These are phyloP conservation scores for Trichoderma sp. DNA, from an alignment of 2,329 filamentous ascomycete species.

Conservation along the genomic window DNA sequence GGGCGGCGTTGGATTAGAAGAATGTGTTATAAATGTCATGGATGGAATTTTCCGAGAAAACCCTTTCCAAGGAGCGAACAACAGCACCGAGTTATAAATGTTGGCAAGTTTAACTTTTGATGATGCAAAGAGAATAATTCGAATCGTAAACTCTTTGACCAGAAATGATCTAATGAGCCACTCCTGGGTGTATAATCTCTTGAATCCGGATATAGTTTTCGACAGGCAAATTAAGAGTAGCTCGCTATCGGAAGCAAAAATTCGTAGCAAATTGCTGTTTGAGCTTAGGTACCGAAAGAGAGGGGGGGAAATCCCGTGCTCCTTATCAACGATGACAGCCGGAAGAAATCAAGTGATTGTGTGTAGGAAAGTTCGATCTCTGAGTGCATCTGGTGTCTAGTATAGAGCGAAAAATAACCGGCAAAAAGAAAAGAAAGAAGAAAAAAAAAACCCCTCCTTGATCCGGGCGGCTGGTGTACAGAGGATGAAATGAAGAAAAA, in stretches of 20 bases:
- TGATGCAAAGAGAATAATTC: neutral
- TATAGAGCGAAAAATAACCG: neutral
- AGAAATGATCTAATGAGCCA: neutral
- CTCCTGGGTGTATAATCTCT: neutral
- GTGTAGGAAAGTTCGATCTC: neutral
- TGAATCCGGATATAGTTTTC: neutral
- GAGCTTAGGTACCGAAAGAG: neutral
- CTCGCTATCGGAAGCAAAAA: neutral
- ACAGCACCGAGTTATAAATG: neutral
- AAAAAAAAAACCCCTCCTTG: neutral
- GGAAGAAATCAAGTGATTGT: neutral
- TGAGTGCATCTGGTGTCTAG: neutral
- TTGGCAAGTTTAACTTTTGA: neutral
- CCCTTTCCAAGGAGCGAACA: neutral
- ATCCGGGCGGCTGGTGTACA: neutral
- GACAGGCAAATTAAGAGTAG: neutral
- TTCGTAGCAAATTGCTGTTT: neutral
- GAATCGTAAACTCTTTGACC: neutral
- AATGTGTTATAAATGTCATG: constrained; percentile 58
- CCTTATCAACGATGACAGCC: neutral
- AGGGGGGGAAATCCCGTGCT: neutral
- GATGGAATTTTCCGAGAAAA: constrained; percentile 32
- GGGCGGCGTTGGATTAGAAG: constrained; percentile 46
- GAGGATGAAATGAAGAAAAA: neutral
- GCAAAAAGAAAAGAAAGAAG: no score